Evolutionary conservation across 164 flowering plant species (phyloP), one percentile per base, ranked within the genome.

Genomic region (Aristolochia fimbriata): DNA sequence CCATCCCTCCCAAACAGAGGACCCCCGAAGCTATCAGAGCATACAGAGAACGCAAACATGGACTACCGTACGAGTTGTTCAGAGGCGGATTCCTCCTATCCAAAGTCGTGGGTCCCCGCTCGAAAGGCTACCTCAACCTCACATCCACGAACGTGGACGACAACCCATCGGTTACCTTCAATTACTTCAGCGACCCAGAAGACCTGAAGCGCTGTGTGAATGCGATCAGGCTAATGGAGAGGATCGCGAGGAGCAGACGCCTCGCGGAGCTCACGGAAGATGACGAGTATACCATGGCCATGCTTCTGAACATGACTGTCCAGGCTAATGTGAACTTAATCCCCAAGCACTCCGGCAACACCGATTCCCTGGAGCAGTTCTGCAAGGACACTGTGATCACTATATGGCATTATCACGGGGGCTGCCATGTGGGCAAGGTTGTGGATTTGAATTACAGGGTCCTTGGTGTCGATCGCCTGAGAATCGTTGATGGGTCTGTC

Each of bases 381-480:
- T 92, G 98, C 58, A 74, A 48, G 31, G 96, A 92, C 65, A 84
- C 96, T 12, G 93, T 89, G 52, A 70, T 81, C 80, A 85, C 91
- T 16, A 85, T 91, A 15, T 91, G 96, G 95, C 98, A 91, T 49
- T 92, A 83, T 43, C 98, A 92, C 70, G 96, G 98, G 41, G 96
- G 96, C 0, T 87, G 96, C 62, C 89, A 78, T 17, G 88, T 85
- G 8, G 84, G 77, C 8, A 67, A 41, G 56, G 98, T 92, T n/a
- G 69, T 66, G 47, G 69, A 66, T 45, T 52, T 20, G 9, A 54
- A 60, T 17, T 60, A 66, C 46, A 27, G 45, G n/a, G 64, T 66
- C 2, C 54, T 66, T 3, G 69, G 69, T 0, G 59, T 66, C 16
- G 60, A 87, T 49, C 73, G 77, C 0, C 74, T 92, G 9, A 71